A percentile compares a stretch with the other conserved stretches of the same genome.
Evolutionary conservation across 352 stramenopile genomes (phyloP).

Genomic region (Phytophthora meadii): DNA sequence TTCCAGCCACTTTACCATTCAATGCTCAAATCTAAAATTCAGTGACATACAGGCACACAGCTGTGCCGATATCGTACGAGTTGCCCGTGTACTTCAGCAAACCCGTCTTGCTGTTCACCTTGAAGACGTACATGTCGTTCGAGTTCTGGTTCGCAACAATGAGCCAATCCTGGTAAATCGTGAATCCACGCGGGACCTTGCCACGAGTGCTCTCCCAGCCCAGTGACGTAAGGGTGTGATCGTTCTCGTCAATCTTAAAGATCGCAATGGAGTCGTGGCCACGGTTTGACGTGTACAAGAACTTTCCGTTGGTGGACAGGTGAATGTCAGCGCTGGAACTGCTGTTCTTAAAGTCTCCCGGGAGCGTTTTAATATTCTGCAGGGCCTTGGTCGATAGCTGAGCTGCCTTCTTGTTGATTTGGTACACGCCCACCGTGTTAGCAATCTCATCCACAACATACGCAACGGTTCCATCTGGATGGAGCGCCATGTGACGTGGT

Average conservation of each 20-base stretch:
- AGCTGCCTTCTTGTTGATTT: constrained; percentile 34
- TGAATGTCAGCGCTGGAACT: constrained; percentile 58
- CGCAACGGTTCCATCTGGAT: constrained; percentile 47
- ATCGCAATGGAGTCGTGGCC: constrained; percentile 71
- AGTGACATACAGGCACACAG: constrained; percentile 45
- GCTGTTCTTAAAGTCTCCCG: constrained; percentile 34
- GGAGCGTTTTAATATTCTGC: constrained; percentile 68
- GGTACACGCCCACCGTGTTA: constrained; percentile 69
- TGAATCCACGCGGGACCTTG: constrained; percentile 52
- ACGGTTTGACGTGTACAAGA: constrained; percentile 75
- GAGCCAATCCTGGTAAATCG: constrained; percentile 54
- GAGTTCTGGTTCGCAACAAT: constrained; percentile 73
- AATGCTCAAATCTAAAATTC: constrained; percentile 20
- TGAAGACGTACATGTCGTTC: constrained; percentile 65
- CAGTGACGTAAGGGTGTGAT: constrained; percentile 43
- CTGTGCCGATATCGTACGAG: constrained; percentile 47
- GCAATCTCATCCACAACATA: constrained; percentile 73
- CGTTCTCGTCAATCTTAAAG: constrained; percentile 44
- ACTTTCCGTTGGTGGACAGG: constrained; percentile 56
- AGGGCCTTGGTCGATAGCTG: constrained; percentile 35
- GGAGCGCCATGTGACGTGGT: constrained; percentile 71
- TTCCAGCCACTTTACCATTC: neutral
- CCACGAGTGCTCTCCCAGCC: constrained; percentile 55
- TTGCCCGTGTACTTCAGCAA: constrained; percentile 52
- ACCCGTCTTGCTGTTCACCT: constrained; percentile 48